A percentile compares a stretch with the other conserved stretches of the same genome.
Conservation (phyloP, 495 filamentous ascomycete species). For the Antarctomyces pellizariae region DNA sequence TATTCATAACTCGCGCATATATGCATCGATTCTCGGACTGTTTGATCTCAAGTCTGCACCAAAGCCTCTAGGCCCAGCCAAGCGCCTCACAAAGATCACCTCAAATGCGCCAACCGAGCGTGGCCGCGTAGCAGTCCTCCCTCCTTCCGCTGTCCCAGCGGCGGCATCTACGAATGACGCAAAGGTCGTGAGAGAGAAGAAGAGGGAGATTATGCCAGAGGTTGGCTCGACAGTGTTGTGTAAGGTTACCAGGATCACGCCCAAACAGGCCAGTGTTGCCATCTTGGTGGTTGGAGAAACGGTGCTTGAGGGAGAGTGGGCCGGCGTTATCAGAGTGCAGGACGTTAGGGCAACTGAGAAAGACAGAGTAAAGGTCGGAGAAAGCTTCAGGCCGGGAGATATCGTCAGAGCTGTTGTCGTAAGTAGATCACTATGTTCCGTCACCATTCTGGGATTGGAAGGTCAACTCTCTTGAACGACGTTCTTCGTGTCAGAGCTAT, state of each 20-base stretch:
- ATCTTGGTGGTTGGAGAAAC: constrained; percentile 58
- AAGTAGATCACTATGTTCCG: constrained; percentile 14
- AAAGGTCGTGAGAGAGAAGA: constrained; percentile 7
- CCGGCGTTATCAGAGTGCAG: constrained; percentile 46
- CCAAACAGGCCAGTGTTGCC: constrained; percentile 55
- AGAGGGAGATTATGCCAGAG: constrained; percentile 51
- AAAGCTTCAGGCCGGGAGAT: constrained; percentile 85
- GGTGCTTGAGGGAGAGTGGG: constrained; percentile 33
- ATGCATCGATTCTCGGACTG: constrained; percentile 46
- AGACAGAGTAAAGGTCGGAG: constrained; percentile 72
- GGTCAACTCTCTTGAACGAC: too few species aligned
- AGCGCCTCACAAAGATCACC: constrained; percentile 29
- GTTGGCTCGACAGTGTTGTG: constrained; percentile 64
- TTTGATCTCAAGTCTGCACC: constrained; percentile 24
- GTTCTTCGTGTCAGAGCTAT: too few species aligned
- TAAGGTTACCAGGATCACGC: constrained; percentile 60
- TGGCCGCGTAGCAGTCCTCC: constrained; percentile 8
- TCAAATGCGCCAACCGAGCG: constrained; percentile 13
- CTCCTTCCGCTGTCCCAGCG: constrained; percentile 16
- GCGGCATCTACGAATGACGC: constrained; percentile 4
- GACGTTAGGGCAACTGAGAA: constrained; percentile 91
- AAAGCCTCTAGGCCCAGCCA: constrained; percentile 30
- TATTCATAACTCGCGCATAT: constrained; percentile 41
- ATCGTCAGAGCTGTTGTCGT: constrained; percentile 74
- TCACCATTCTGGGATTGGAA: neutral